Percentiles rank a stretch among this genome's conserved stretches.
These are phyloP conservation scores for Vaccinium darrowii DNA, from an alignment of 148 eudicot genomes.

Conservation along the genomic window DNA sequence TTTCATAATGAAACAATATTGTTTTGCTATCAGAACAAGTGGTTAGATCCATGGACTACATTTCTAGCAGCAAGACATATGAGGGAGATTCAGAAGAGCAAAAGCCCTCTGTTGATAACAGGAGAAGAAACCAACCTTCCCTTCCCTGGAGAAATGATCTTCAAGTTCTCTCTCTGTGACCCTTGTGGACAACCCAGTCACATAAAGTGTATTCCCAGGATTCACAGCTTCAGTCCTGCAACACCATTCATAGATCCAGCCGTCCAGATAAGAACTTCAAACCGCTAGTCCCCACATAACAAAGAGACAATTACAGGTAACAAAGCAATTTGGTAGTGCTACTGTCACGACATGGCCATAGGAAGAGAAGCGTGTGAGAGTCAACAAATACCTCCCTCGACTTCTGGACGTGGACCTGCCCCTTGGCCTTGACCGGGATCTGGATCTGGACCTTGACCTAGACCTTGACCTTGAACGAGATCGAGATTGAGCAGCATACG, in stretches of 20 bases:
- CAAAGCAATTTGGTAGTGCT: background rate
- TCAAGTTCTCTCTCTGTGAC: slow-evolving; percentile 89
- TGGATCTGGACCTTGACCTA: slow-evolving; percentile 58
- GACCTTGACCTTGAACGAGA: slow-evolving; percentile 58
- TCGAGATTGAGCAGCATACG: slow-evolving; percentile 43
- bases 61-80: background rate
- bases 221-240: slow-evolving; percentile 61
- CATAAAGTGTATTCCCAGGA: slow-evolving; percentile 86
- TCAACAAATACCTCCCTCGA: slow-evolving; percentile 64
- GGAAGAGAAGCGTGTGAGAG: background rate
- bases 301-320: background rate
- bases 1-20: slow-evolving; percentile 1
- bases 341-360: background rate
- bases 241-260: slow-evolving; percentile 5
- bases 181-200: slow-evolving; percentile 92
- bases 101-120: background rate
- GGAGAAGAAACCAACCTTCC: slow-evolving; percentile 55
- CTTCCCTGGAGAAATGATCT: slow-evolving; percentile 82
- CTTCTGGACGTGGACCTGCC: slow-evolving; percentile 60
- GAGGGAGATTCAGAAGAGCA: background rate
- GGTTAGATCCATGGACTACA: background rate
- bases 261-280: background rate
- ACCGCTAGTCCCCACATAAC: background rate
- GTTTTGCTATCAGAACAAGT: background rate
- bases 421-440: slow-evolving; percentile 44